These are phyloP conservation scores for Cladophialophora exuberans DNA, from an alignment of 2,329 filamentous ascomycete genomes.

Conservation along the genomic window DNA sequence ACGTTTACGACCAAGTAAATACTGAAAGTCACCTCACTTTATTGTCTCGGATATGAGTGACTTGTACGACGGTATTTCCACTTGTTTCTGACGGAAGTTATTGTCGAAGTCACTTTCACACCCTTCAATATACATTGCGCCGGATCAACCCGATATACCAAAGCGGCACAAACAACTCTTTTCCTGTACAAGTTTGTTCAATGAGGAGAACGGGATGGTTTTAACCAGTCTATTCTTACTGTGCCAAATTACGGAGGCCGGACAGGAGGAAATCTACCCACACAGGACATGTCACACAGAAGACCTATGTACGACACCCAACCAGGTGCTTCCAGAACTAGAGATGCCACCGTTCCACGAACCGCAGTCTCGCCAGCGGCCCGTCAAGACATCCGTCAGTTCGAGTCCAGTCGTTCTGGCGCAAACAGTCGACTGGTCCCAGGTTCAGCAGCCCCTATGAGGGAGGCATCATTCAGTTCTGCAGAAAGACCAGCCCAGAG, in stretches of 20 bases:
- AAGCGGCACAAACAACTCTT: background rate
- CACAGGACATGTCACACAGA: conserved; percentile 27
- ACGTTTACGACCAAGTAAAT: background rate
- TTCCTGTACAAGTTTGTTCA: background rate
- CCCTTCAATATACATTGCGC: background rate
- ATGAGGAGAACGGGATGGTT: conserved; percentile 19
- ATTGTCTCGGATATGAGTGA: conserved; percentile 18
- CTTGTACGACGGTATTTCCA: conserved; percentile 21
- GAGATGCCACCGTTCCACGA: conserved; percentile 30
- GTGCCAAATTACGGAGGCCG: conserved; percentile 14
- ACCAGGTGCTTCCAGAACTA: conserved; percentile 23
- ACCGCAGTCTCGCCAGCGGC: conserved; percentile 7
- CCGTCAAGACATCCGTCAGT: conserved; percentile 12
- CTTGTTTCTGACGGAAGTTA: conserved; percentile 3
- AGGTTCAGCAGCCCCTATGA: conserved; percentile 7
- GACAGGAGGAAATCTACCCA: conserved; percentile 9
- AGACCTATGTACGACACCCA: conserved; percentile 25
- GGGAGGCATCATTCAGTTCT: conserved; percentile 4
- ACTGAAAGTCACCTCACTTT: conserved; percentile 3
- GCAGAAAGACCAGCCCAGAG: conserved; percentile 11
- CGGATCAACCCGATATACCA: background rate
- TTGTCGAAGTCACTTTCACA: background rate
- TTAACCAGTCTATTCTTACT: conserved; percentile 2
- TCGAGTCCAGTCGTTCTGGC: background rate
- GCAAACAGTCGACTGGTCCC: conserved; percentile 4